These are phyloP conservation scores for Crithidia brevicula DNA, from an alignment of 208 protist genomes.

Conservation along the genomic window DNA sequence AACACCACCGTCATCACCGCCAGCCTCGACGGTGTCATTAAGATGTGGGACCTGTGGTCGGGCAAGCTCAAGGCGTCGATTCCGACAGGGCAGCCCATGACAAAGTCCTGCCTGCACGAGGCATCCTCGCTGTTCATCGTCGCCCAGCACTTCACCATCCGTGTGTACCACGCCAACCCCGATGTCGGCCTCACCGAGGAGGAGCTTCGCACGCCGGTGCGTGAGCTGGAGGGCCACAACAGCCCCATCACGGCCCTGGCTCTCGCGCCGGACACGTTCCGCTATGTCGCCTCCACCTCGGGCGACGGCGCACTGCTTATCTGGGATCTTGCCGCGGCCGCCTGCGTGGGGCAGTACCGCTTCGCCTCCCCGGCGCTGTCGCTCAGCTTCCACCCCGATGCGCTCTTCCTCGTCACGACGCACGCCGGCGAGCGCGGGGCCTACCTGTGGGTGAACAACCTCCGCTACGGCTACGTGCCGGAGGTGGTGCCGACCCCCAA, in stretches of 20 bases:
- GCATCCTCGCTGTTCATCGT: conserved; percentile 74
- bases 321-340: conserved; percentile 85
- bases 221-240: conserved; percentile 78
- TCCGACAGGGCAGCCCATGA: conserved; percentile 57
- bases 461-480: conserved; percentile 88
- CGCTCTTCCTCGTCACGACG: conserved; percentile 83
- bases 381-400: conserved; percentile 87
- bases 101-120: conserved; percentile 76
- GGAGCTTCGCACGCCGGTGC: conserved; percentile 64
- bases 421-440: conserved; percentile 85
- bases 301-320: conserved; percentile 76
- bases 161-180: conserved; percentile 82
- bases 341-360: conserved; percentile 88
- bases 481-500: conserved; percentile 71
- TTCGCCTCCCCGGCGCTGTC: conserved; percentile 71
- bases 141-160: conserved; percentile 73
- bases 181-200: conserved; percentile 44
- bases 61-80: conserved; percentile 47
- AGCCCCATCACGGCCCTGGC: conserved; percentile 82
- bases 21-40: conserved; percentile 77
- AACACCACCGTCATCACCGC: conserved; percentile 77
- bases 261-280: conserved; percentile 72
- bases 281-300: conserved; percentile 76
- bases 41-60: conserved; percentile 72
- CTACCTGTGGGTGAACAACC: conserved; percentile 89